Evolutionary conservation across 176 grass and related monocot genomes (phyloP).

Genomic region (Luzula sylvatica): DNA sequence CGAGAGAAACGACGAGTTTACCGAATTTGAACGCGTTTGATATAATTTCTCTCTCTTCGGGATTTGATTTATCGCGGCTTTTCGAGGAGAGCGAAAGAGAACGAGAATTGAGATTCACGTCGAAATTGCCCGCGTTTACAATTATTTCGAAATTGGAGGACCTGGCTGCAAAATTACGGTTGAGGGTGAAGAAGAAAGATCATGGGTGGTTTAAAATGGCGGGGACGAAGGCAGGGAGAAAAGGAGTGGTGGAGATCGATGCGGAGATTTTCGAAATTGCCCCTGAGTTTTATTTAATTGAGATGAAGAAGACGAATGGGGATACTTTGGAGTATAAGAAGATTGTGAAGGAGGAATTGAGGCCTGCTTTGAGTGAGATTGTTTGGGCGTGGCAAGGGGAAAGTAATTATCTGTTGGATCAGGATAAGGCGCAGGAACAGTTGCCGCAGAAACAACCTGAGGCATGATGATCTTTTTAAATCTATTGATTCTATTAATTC

Average conservation of each 20-base stretch:
- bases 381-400: conserved; percentile 91
- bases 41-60: conserved; percentile 73
- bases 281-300: conserved; percentile 70
- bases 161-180: conserved; percentile 42
- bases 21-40: conserved; percentile 85
- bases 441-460: conserved; percentile 17
- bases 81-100: conserved; percentile 48
- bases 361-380: conserved; percentile 73
- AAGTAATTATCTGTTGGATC: conserved; percentile 10
- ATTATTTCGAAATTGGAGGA: conserved; percentile 67
- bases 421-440: conserved; percentile 16
- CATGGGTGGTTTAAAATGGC: conserved; percentile 52
- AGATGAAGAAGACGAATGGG: conserved; percentile 67
- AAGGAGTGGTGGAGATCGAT: conserved; percentile 63
- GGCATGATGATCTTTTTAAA: too few relatives aligned
- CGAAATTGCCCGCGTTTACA: conserved; percentile 32
- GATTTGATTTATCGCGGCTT: conserved; percentile 69
- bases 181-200: conserved; percentile 75
- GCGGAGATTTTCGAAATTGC: conserved; percentile 68
- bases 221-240: conserved; percentile 61
- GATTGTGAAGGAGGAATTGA: conserved; percentile 64
- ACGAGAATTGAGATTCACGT: conserved; percentile 61
- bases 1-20: conserved; percentile 39
- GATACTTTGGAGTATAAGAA: conserved; percentile 79
- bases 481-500: too few relatives aligned